Base-by-base conservation (phyloP, 108 stramenopile genomes). In the Nannochloropsis oceanica region DNA sequence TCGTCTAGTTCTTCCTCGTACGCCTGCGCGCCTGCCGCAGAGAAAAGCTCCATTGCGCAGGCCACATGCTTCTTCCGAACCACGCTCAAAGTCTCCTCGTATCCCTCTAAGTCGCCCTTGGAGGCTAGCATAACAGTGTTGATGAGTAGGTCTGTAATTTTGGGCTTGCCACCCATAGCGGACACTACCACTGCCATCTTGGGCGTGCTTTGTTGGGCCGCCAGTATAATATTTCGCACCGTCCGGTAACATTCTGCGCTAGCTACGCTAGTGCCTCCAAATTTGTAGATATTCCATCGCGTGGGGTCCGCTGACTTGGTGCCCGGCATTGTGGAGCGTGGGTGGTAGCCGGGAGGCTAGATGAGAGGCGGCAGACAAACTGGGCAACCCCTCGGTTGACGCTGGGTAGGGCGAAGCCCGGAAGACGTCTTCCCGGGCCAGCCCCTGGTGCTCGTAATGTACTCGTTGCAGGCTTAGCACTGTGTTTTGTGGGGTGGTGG, bases 91-190 rank as follows among this genome's bases (percentile, higher is more conserved):
- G 26, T 93, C 92, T 43, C 90, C 91, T 84, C 84, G 3, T 79
- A 81, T n/a, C 84, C 84, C 18, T 43, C 87, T 7, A 34, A 25
- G 14, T 87, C 27, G 12, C 87, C 87, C 44, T 82, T 44, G n/a
- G 87, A 84, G 43, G 87, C 84, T 9, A 81, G 42, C n/a, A 80
- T 44, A 8, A 95, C 95, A 10, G 92, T 89, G 43, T 88, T 80
- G 44, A 96, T 89, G n/a, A 96, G 86, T 83, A 96, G 84, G 92
- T 96, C 95, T 7, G 95, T 96, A 25, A 89, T 88, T 89, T 96
- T 96, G 50, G 95, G 95, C 93, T 94, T 95, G 12, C 95, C 95
- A 12, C 92, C 94, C 79, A 93, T 93, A 8, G 95, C 95, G 12
- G 93, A 93, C 14, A 89, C 90, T 2, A 95, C 95, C 24, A 95